These are phyloP conservation scores for Candida sanyaensis DNA, from an alignment of 1,139 yeast genomes.

Conservation along the genomic window DNA sequence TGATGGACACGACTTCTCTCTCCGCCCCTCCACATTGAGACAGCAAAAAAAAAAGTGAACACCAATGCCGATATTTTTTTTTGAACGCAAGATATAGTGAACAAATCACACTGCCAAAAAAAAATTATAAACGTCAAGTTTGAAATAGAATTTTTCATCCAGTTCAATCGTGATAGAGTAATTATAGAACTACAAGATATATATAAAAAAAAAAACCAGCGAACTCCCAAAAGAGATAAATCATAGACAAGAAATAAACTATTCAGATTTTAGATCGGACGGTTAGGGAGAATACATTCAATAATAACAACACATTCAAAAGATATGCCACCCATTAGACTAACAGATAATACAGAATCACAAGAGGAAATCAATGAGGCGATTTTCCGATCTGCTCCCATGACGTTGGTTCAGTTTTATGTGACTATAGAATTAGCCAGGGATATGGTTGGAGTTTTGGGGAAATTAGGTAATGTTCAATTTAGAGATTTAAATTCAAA, in stretches of 20 bases:
- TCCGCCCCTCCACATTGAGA: neutral
- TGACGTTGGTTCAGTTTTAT: conserved; percentile 89
- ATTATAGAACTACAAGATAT: neutral
- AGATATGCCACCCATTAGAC: conserved; percentile 11
- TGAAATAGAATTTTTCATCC: no score
- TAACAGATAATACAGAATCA: conserved; percentile 5
- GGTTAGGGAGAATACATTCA: neutral
- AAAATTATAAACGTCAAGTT: neutral
- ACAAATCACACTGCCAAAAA: neutral
- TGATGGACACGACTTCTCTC: no score
- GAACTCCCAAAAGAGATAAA: neutral
- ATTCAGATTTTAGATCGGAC: neutral
- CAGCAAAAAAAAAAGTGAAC: neutral
- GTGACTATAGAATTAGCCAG: conserved; percentile 90
- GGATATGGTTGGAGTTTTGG: conserved; percentile 80
- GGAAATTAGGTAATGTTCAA: conserved; percentile 81
- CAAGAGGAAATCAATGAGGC: conserved; percentile 21
- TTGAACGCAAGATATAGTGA: neutral
- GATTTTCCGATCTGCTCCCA: conserved; percentile 78
- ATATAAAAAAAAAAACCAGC: no score
- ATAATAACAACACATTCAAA: neutral
- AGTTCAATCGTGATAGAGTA: neutral
- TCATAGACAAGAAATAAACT: neutral
- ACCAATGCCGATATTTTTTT: neutral
- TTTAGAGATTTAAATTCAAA: conserved; percentile 85